Base-by-base conservation (phyloP, 2,329 filamentous ascomycete species). In the Cercospora beticola region DNA sequence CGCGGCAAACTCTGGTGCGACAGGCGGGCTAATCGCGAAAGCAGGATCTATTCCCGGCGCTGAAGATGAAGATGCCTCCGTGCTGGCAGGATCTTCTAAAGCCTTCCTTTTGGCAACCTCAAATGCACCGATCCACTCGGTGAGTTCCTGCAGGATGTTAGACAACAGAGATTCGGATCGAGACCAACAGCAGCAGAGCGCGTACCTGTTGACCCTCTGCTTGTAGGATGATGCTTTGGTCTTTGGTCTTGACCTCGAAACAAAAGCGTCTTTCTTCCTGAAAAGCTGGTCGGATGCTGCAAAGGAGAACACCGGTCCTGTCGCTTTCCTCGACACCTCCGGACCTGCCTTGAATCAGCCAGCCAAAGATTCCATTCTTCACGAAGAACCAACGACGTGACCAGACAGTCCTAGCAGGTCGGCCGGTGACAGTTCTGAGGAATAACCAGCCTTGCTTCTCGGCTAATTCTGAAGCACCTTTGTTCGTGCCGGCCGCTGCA, bases 241-340 rank as follows among this genome's bases (percentile, higher is more conserved):
- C 97, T 80, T 97, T 99, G 2, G 95, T 99, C 84, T 98, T 99
- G 76, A 99, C 91, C 80, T 99, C 95, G 76, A 99, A 97, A 78
- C 95, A 98, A 80, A 98, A 99, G 16, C 95, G 88, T 46, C 95
- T 89, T 76, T 99, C 95, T 80, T 99, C 95, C 73, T 92, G 90
- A 62, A 96, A 91, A 0, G 94, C 93, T 18, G 94, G 93, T 75
- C 94, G 92, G 60, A 95, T 91, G 76, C 92, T 97, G 82, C 95
- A 99, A 46, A 99, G 88, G 63, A 99, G 82, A 3, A 99, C 94
- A 49, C 95, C 95, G 69, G 97, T 97, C 81, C 97, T 93, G 76
- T 99, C 95, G 58, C 93, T 97, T 79, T 98, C 94, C 74, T 98
- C 89, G 23, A 99, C 95, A 36, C 93, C 94, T 56, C 89, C 89